Evolutionary conservation across 805 yeast genomes (phyloP).

Genomic region (Saturnispora dispora): DNA sequence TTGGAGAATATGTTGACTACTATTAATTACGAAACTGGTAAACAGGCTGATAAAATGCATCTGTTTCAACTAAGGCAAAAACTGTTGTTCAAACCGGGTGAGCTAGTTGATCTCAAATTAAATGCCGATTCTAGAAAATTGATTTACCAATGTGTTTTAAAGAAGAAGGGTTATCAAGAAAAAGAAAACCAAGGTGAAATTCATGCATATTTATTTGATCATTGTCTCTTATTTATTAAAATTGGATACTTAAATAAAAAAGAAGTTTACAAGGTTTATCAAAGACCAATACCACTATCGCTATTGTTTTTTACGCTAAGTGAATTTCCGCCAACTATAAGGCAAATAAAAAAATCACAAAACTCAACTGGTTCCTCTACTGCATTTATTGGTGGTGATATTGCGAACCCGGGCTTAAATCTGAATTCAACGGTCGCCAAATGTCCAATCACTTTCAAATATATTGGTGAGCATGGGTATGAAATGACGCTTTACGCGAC

Average conservation of each 20-base stretch:
- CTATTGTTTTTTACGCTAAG: constrained; percentile 64
- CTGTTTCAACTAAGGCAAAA: constrained; percentile 80
- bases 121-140: constrained; percentile 75
- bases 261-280: constrained; percentile 85
- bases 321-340: constrained; percentile 66
- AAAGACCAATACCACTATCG: constrained; percentile 79
- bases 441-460: constrained; percentile 42
- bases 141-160: constrained; percentile 66
- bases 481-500: constrained; percentile 46
- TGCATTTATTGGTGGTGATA: constrained; percentile 21
- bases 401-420: constrained; percentile 12
- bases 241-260: constrained; percentile 81
- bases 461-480: constrained; percentile 46
- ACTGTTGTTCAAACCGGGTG: constrained; percentile 71
- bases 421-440: constrained; percentile 25
- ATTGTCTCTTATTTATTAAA: constrained; percentile 76
- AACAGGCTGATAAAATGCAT: constrained; percentile 85
- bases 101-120: constrained; percentile 76
- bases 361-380: constrained; percentile 28
- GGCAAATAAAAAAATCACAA: constrained; percentile 33
- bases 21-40: constrained; percentile 85
- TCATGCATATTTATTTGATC: constrained; percentile 81
- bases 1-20: constrained; percentile 66
- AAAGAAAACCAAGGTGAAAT: constrained; percentile 69
- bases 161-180: constrained; percentile 61